Base-by-base conservation (phyloP, 345 rosid species). In the Capsella bursapastoris region DNA sequence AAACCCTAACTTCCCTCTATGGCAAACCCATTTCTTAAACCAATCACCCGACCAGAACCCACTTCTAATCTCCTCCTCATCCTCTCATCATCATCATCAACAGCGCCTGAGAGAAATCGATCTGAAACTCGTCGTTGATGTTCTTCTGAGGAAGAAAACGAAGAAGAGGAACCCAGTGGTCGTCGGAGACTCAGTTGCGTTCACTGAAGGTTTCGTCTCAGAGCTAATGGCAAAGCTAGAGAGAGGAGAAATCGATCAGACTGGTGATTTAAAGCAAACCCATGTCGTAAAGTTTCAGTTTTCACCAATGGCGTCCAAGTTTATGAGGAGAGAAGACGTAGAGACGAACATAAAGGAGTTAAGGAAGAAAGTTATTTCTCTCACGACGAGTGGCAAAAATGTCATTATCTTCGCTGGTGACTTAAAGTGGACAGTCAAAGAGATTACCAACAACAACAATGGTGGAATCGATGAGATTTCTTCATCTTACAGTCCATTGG, bases 401-500 rank as follows among this genome's bases (percentile, higher is more conserved):
- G 92, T 82, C 51, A 85, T 93, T 65, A 82, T 93, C 31, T 90
- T 87, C 62, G 66, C 85, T 0, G 98, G 97, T 64, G 97, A 93
- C 81, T 82, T 93, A 41, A 89, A 77, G 62, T 93, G 98, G 98
- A 78, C 89, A 29, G 74, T 79, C 25, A 85, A 79, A 32, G 78
- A 78, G 47, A 53, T 34, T 8, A 32, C 4, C 16, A 60, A 13
- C 61, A 68, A 28, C 48, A 76, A 63, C 52, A 76, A 34, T 60
- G 65, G 66, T 3, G 79, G 75, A 45, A 31, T 1, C 53, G 27
- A 13, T 68, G 73, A 67, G 63, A 64, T 55, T 4, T 67, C 67
- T 28, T 58, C 79, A 1, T 77, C 71, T 62, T 89, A 86, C 16
- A 84, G 72, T 80, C 86, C 96, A 11, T 80, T 76, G 38, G 87